Conservation (phyloP, 352 stramenopile genomes). For the Pythium plurisporium region DNA sequence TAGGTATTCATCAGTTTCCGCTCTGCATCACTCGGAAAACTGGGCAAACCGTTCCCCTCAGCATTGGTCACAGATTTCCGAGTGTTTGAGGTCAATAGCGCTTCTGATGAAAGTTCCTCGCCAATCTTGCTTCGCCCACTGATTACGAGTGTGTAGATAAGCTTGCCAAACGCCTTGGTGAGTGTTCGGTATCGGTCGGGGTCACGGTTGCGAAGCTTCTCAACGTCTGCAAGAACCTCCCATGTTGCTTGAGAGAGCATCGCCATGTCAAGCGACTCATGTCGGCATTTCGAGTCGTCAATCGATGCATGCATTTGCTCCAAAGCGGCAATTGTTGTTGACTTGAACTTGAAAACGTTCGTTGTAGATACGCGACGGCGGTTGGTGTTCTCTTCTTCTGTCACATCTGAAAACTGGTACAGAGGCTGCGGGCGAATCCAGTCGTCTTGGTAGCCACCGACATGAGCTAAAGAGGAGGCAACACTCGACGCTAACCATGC, state of each 20-base stretch:
- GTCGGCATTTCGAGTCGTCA: slow-evolving; percentile 17
- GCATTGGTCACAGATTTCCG: too few relatives aligned
- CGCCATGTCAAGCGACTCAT: slow-evolving; percentile 34
- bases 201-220: slow-evolving; percentile 7
- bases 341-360: background rate
- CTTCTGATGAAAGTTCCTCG: background rate
- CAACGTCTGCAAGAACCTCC: slow-evolving; percentile 49
- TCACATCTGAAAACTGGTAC: background rate
- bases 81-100: too few relatives aligned
- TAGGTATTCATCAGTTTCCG: slow-evolving; percentile 57
- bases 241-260: slow-evolving; percentile 52
- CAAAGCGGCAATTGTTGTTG: background rate
- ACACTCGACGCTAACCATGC: slow-evolving; percentile 1
- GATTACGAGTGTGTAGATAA: slow-evolving; percentile 32
- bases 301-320: slow-evolving; percentile 42
- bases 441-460: background rate
- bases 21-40: slow-evolving; percentile 26
- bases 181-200: background rate
- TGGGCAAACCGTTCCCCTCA: too few relatives aligned
- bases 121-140: slow-evolving; percentile 35
- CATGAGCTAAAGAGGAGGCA: background rate
- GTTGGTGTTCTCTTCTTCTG: background rate
- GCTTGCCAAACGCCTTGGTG: slow-evolving; percentile 29
- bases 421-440: slow-evolving; percentile 11
- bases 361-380: background rate